Evolutionary conservation across 169 alveolate species (phyloP).

Genomic region (Cyclospora cayetanensis): DNA sequence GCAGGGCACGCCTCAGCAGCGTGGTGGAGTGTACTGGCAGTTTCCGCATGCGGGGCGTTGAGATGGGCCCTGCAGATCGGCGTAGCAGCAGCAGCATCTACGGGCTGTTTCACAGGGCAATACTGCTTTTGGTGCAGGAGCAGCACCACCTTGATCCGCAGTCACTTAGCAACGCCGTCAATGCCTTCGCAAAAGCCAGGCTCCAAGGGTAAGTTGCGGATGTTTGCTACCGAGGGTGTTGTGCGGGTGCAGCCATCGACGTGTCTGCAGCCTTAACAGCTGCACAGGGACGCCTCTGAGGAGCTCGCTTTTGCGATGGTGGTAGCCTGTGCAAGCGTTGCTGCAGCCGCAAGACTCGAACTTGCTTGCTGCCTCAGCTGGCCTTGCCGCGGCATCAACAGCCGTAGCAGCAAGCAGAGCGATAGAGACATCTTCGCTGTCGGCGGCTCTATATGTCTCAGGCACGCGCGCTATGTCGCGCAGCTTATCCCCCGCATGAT

Average conservation of each 20-base stretch:
- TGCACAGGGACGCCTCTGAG: no score
- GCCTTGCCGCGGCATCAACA: neutral
- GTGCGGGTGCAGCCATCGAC: neutral
- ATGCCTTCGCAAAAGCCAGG: slow-evolving; percentile 13
- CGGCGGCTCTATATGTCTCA: neutral
- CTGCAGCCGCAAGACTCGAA: neutral
- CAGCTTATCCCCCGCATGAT: slow-evolving; percentile 11
- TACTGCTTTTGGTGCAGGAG: slow-evolving; percentile 13
- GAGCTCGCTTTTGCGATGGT: no score
- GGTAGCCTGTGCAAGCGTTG: neutral
- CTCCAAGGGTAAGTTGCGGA: neutral
- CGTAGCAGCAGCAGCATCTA: slow-evolving; percentile 34
- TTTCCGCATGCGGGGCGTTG: slow-evolving; percentile 33
- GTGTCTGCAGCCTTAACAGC: neutral
- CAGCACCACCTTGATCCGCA: slow-evolving; percentile 24
- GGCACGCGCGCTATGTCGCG: neutral
- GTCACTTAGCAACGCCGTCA: slow-evolving; percentile 2
- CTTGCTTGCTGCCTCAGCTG: neutral
- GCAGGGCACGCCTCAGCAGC: slow-evolving; percentile 25
- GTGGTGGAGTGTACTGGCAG: neutral
- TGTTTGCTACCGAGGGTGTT: no score
- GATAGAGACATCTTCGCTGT: no score
- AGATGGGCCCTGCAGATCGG: neutral
- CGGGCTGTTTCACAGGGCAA: neutral
- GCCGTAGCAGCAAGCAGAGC: neutral